Evolutionary conservation across 2,329 filamentous ascomycete genomes (phyloP), one percentile per base, ranked within the genome.

Genomic region (Cytospora piceae): DNA sequence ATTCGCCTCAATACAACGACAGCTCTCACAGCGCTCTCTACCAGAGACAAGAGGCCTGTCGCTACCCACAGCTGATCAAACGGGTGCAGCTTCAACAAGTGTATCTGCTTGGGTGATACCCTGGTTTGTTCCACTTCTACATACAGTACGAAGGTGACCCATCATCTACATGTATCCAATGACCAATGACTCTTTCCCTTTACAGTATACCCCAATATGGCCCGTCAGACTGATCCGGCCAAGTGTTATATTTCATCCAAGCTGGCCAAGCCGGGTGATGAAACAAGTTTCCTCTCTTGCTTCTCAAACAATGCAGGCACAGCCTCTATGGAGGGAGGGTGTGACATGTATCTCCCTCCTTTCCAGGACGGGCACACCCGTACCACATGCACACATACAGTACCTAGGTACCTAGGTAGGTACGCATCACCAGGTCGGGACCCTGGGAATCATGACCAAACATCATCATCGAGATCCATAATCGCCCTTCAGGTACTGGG

Each of bases 21-120:
- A 55, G n/a, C 37, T 27, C 24, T 58, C 59, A 31, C 15, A 22
- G 4, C 32, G 4, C 32, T 6, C 32, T n/a, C 49, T 17, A 49
- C 6, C 53, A 53, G 55, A 56, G n/a, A 58, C 39, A 54, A 31
- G 53, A 42, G 29, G 32, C 9, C 22, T 57, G 42, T 52, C 39
- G 39, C 27, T 63, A 46, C 37, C 51, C 51, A 51, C 31, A 37
- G 53, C 39, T 37, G 53, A 63, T 63, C 61, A 63, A 63, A 63
- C 61, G 15, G 56, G 34, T 31, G 31, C 24, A 52, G 53, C 53
- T 15, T 39, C 11, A 15, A 11, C 22, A 39, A 22, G 22, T 46
- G 29, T 57, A 53, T 34, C 49, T 57, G 46, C 39, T n/a, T 57
- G 22, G 56, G 31, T 58, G 34, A 37, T 52, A 52, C 54, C 39